phyloP scores from a whole-genome alignment of 257 asterid genomes.

The Salvia hispanica region DNA sequence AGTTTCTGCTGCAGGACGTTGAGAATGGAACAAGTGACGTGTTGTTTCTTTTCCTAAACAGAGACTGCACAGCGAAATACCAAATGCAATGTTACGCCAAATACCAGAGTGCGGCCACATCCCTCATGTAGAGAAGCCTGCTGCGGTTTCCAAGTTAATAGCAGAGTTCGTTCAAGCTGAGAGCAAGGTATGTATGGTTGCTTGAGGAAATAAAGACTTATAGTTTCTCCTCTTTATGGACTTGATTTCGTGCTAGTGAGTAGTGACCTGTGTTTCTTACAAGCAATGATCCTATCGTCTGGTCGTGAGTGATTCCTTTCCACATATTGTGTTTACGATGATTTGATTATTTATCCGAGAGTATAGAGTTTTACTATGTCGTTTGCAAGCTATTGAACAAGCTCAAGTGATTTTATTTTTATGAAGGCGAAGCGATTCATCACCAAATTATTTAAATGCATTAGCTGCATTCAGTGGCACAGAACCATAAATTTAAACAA shows the following conservation, averaged over 20 bases:
- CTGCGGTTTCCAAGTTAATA: slow-evolving; percentile 65
- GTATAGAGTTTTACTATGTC: neutral
- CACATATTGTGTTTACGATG: too few relatives aligned
- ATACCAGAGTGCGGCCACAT: slow-evolving; percentile 86
- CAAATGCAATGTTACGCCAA: slow-evolving; percentile 71
- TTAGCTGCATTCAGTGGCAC: too few relatives aligned
- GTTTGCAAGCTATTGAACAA: neutral
- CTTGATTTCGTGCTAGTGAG: neutral
- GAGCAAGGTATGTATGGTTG: slow-evolving; percentile 27
- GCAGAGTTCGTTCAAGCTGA: slow-evolving; percentile 50
- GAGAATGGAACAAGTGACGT: neutral
- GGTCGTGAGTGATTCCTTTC: neutral
- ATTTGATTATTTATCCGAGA: neutral
- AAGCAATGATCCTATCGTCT: neutral
- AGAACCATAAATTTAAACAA: too few relatives aligned
- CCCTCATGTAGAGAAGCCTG: slow-evolving; percentile 92
- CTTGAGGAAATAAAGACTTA: slow-evolving; percentile 17
- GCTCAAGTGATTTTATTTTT: neutral
- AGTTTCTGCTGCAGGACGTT: neutral
- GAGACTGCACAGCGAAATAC: slow-evolving; percentile 82
- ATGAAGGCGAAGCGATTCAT: too few relatives aligned
- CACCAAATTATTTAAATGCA: too few relatives aligned
- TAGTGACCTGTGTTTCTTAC: neutral
- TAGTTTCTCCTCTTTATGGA: neutral
- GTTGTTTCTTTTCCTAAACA: slow-evolving; percentile 33